Evolutionary conservation across 345 rosid species (phyloP).

Genomic region (Salix viminalis): DNA sequence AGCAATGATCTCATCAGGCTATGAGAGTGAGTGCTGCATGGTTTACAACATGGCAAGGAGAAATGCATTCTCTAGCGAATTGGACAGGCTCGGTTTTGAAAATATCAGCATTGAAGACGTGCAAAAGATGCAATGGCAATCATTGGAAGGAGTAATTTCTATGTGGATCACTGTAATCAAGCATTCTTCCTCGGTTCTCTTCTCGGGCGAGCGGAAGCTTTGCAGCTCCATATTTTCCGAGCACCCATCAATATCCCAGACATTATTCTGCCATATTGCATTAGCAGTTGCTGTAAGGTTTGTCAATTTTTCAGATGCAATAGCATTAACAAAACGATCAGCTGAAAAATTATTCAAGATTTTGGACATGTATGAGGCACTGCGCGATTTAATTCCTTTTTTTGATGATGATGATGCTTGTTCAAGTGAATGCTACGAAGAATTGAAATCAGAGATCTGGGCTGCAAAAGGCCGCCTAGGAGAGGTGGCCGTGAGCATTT

Average conservation of each 20-base stretch:
- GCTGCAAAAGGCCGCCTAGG: conserved; percentile 50
- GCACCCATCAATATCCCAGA: conserved; percentile 25
- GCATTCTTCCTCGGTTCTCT: conserved; percentile 47
- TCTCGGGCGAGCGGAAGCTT: conserved; percentile 53
- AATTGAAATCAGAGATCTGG: conserved; percentile 43
- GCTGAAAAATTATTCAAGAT: conserved; percentile 77
- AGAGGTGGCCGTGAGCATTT: conserved; percentile 58
- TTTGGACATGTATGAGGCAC: conserved; percentile 68
- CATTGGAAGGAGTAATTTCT: conserved; percentile 64
- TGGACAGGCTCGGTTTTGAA: conserved; percentile 60
- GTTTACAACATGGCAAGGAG: conserved; percentile 52
- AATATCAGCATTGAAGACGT: conserved; percentile 73
- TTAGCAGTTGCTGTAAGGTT: conserved; percentile 52
- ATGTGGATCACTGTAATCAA: conserved; percentile 57
- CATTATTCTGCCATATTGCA: conserved; percentile 45
- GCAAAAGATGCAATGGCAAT: conserved; percentile 73
- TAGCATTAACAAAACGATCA: conserved; percentile 65
- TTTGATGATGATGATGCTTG: neutral
- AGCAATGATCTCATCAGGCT: conserved; percentile 62
- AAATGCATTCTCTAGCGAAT: conserved; percentile 46
- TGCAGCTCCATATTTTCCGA: conserved; percentile 42
- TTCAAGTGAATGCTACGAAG: conserved; percentile 20
- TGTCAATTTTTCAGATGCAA: conserved; percentile 67
- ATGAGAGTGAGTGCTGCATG: conserved; percentile 65
- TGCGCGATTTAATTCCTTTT: conserved; percentile 43